Evolutionary conservation across 306 rosid species (phyloP).

Genomic region (Trifolium subterraneum): DNA sequence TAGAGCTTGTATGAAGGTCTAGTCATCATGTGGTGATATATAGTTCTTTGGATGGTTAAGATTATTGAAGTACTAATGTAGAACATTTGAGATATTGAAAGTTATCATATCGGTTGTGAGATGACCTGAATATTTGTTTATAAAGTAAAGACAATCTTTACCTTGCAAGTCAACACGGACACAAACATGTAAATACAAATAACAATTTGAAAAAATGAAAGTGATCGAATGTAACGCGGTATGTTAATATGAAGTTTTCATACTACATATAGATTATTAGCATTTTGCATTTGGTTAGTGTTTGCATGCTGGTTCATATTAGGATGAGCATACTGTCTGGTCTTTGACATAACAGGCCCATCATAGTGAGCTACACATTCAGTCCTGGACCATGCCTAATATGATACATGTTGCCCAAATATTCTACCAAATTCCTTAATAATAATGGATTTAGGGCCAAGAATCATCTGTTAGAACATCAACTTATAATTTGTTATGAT

Average conservation of each 20-base stretch:
- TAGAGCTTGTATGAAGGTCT: constrained; percentile 34
- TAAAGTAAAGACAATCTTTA: too few species aligned
- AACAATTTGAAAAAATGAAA: not conserved
- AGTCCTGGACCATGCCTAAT: constrained; percentile 29
- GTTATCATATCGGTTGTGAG: too few species aligned
- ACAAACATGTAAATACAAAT: not conserved
- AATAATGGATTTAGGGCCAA: constrained; percentile 21
- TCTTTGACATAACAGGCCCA: constrained; percentile 15
- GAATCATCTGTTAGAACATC: constrained; percentile 15
- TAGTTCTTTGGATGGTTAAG: constrained; percentile 20
- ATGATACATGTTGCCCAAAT: not conserved
- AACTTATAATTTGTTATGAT: constrained; percentile 25
- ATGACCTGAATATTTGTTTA: too few species aligned
- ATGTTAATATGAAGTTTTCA: too few species aligned
- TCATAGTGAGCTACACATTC: not conserved
- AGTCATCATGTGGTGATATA: constrained; percentile 14
- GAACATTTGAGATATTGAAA: too few species aligned
- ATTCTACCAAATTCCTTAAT: constrained; percentile 18
- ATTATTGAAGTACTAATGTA: not conserved
- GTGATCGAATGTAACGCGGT: too few species aligned
- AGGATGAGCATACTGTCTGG: constrained; percentile 13
- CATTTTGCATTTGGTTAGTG: constrained; percentile 5
- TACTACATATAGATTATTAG: not conserved
- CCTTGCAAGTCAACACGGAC: too few species aligned
- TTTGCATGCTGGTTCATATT: constrained; percentile 18